Percentiles rank a stretch among this genome's conserved stretches.
Conservation (phyloP, 1,284 basidiomycete genomes). For the Wallemia mellicola region DNA sequence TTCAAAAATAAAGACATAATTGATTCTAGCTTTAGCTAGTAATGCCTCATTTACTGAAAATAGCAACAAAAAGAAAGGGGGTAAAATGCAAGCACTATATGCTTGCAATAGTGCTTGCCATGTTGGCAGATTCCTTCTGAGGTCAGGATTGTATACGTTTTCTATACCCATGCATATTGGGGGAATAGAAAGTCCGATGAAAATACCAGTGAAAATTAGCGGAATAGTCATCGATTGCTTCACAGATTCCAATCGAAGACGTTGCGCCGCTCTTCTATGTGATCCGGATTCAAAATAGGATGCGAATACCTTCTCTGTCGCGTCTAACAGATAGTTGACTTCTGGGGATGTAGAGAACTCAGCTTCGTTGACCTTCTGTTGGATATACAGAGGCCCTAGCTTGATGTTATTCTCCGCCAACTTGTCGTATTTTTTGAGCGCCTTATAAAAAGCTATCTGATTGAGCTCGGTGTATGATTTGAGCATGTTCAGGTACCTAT, state of each 20-base stretch:
- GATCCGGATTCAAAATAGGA: neutral
- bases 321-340: neutral
- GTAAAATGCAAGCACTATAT: slow-evolving; percentile 47
- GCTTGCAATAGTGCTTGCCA: slow-evolving; percentile 47
- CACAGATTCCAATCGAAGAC: neutral
- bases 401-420: neutral
- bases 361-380: neutral
- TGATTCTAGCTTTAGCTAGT: slow-evolving; percentile 44
- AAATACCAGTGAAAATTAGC: slow-evolving; percentile 30
- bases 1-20: slow-evolving; percentile 45
- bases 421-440: neutral
- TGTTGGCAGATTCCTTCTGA: slow-evolving; percentile 26
- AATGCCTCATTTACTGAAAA: slow-evolving; percentile 21
- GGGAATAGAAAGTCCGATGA: slow-evolving; percentile 48
- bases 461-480: neutral
- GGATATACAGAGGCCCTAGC: neutral
- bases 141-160: slow-evolving; percentile 13
- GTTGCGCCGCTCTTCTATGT: neutral
- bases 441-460: neutral
- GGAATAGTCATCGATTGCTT: neutral
- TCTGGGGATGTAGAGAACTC: neutral
- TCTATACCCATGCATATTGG: slow-evolving; percentile 37
- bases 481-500: neutral
- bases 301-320: neutral
- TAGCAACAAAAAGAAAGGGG: slow-evolving; percentile 42